Evolutionary conservation across 176 grass and related monocot species (phyloP).

Genomic region (Aegilops longissima): DNA sequence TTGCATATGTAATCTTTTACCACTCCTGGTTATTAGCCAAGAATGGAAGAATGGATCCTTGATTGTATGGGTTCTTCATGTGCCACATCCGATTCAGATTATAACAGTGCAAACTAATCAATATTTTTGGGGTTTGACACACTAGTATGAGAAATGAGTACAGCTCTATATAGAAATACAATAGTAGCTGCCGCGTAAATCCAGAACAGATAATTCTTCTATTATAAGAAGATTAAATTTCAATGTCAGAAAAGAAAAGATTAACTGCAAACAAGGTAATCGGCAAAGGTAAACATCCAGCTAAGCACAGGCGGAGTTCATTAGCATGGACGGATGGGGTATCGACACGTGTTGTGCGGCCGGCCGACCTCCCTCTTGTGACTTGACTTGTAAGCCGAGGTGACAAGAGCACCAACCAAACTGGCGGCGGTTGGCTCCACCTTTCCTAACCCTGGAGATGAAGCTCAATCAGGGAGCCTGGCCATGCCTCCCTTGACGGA

Average conservation of each 20-base stretch:
- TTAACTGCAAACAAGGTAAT: neutral
- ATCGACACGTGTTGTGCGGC: conserved; percentile 11
- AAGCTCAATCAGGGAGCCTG: conserved; percentile 49
- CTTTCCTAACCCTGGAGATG: conserved; percentile 30
- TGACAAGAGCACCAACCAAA: conserved; percentile 32
- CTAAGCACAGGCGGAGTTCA: neutral
- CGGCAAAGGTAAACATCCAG: neutral
- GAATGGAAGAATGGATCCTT: neutral
- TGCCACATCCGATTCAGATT: neutral
- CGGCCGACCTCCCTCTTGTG: neutral
- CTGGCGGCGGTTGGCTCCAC: conserved; percentile 17
- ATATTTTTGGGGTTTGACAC: neutral
- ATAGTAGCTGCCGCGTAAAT: neutral
- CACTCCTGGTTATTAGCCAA: neutral
- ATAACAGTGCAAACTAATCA: neutral
- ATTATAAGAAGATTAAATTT: no score
- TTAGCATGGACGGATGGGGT: neutral
- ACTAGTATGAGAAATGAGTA: neutral
- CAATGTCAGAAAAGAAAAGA: no score
- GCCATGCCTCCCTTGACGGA: conserved; percentile 48
- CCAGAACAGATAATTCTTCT: no score
- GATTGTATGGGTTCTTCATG: neutral
- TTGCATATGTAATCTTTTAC: neutral
- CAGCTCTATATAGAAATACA: neutral
- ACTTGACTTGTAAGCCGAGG: conserved; percentile 25